Conservation (phyloP, 768 basidiomycete genomes). For the Suillus paluster region DNA sequence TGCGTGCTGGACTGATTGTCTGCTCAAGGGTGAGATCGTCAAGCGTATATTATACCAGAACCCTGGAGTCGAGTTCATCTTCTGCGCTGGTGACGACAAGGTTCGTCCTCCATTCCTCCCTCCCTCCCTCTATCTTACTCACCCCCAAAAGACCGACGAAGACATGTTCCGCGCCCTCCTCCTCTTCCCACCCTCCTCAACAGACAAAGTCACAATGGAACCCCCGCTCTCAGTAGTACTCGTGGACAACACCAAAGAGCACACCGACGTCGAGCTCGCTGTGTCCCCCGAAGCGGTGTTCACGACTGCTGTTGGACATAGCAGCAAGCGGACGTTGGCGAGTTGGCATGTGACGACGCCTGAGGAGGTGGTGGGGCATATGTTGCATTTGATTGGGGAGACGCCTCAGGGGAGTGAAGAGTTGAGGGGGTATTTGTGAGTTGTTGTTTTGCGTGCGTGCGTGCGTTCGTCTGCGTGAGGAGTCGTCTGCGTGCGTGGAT, state of each 20-base stretch:
- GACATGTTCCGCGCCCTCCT: slow-evolving; percentile 97
- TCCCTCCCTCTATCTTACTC: neutral
- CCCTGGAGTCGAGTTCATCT: slow-evolving; percentile 93
- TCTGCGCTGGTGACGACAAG: slow-evolving; percentile 99
- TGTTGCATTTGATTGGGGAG: slow-evolving; percentile 64
- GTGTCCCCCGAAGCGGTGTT: slow-evolving; percentile 77
- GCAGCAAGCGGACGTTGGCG: slow-evolving; percentile 87
- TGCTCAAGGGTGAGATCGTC: slow-evolving; percentile 86
- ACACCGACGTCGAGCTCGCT: slow-evolving; percentile 56
- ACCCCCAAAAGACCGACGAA: slow-evolving; percentile 77
- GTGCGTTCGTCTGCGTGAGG: too few species aligned
- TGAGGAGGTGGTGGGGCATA: slow-evolving; percentile 81
- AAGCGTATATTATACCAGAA: slow-evolving; percentile 92
- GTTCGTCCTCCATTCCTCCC: slow-evolving; percentile 37
- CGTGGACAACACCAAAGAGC: slow-evolving; percentile 24
- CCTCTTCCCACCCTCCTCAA: slow-evolving; percentile 50
- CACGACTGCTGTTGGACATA: slow-evolving; percentile 92
- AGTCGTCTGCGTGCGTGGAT: neutral
- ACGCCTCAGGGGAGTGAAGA: slow-evolving; percentile 9
- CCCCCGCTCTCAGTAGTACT: slow-evolving; percentile 57
- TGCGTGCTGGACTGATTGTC: neutral
- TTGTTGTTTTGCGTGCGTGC: too few species aligned
- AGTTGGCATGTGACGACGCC: slow-evolving; percentile 93
- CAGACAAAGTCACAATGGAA: slow-evolving; percentile 52
- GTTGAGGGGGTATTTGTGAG: slow-evolving; percentile 1